Evolutionary conservation across 495 filamentous ascomycete species (phyloP).

Genomic region (Amphirosellinia nigrospora): DNA sequence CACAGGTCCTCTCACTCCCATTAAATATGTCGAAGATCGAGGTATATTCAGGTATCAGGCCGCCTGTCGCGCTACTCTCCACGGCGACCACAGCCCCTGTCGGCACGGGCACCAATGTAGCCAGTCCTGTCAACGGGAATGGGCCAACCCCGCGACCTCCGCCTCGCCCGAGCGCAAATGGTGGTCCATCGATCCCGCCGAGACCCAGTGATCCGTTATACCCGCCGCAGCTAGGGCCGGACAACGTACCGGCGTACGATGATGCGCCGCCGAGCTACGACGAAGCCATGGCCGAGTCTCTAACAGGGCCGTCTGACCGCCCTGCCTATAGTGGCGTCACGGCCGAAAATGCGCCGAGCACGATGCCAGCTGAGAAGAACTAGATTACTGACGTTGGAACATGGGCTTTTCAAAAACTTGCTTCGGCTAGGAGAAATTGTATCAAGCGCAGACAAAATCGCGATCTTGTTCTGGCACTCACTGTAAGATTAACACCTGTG

Average conservation of each 20-base stretch:
- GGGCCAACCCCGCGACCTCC: constrained; percentile 32
- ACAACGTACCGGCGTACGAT: constrained; percentile 55
- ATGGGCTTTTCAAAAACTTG: neutral
- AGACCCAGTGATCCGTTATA: constrained; percentile 46
- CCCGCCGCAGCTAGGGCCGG: constrained; percentile 52
- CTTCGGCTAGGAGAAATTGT: neutral
- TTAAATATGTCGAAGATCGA: constrained; percentile 74
- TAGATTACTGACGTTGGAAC: neutral
- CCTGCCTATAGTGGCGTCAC: constrained; percentile 58
- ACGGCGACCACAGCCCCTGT: constrained; percentile 33
- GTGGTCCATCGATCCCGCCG: constrained; percentile 31
- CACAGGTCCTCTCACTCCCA: constrained; percentile 75
- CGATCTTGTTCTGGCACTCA: no score
- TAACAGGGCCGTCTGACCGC: constrained; percentile 52
- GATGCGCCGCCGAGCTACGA: constrained; percentile 83
- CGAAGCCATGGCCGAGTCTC: constrained; percentile 84
- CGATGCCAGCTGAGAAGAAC: constrained; percentile 46
- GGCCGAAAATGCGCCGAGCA: constrained; percentile 54
- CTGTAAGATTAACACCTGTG: neutral
- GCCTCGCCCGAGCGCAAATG: constrained; percentile 36
- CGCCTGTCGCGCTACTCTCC: constrained; percentile 75
- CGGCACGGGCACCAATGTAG: neutral
- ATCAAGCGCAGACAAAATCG: neutral
- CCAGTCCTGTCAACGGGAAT: constrained; percentile 33
- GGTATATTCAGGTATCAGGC: constrained; percentile 90